Evolutionary conservation across 2,329 filamentous ascomycete genomes (phyloP), one percentile per base, ranked within the genome.

Genomic region (Phaeosphaeria sp.): DNA sequence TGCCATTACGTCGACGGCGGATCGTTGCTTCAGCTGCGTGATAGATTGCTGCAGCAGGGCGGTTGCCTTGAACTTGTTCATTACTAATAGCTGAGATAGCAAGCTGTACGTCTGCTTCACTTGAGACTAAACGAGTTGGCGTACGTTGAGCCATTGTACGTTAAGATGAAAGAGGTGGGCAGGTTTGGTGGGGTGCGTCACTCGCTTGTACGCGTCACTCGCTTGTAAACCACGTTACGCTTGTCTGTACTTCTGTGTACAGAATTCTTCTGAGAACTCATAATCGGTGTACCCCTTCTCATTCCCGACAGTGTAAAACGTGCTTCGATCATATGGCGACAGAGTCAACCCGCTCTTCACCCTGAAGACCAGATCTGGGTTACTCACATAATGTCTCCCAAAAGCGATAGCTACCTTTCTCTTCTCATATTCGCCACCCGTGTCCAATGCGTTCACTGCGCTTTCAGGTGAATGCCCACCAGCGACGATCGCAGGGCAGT

Each of bases 351-450:
- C 73, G 45, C 79, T 60, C 60, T 71, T 68, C 17, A 83, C 56
- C 20, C 80, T 70, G 57, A 77, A 82, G 2, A 78, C 76, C 9
- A 83, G 66, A 60, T 83, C 80, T 3, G 80, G 80, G 21, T 76
- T 82, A 25, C 76, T 70, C 53, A 82, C 79, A 60, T 80, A 83
- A 45, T 76, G 75, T 39, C 81, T 64, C 2, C 81, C 80, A 64
- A 82, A 81, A 1, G 75, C 77, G 39, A 83, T 72, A 36, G 66
- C 67, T 17, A 74, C 74, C 6, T 65, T 71, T 54, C 81, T 78
- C 54, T 78, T 64, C 36, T 77, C 72, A 48, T 75, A 53, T 15
- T 36, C 3, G 11, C 50, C 50, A 24, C 27, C 42, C 7, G 42
- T 18, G 18, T 11, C 69, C 3, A 78, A 66, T 0, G 66, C 61